Percentiles rank a stretch among this genome's conserved stretches.
Conservation (phyloP, 805 yeast species). For the Cyberlindnera euphorbiiphila region DNA sequence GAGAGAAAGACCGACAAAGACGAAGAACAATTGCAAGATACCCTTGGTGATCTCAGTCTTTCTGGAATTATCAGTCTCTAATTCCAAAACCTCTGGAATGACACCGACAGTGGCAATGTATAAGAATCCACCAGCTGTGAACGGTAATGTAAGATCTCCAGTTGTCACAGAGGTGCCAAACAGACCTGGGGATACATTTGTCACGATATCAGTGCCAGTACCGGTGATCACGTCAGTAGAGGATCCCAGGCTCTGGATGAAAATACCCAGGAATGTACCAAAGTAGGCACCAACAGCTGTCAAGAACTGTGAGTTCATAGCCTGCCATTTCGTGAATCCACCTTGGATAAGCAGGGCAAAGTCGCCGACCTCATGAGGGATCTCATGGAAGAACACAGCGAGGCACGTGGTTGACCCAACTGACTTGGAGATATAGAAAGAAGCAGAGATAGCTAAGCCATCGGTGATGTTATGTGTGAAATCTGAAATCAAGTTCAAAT, state of each 20-base stretch:
- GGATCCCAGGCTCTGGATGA: slow-evolving; percentile 40
- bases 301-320: slow-evolving; percentile 61
- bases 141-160: slow-evolving; percentile 57
- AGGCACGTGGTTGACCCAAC: slow-evolving; percentile 68
- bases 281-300: slow-evolving; percentile 62
- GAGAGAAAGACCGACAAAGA: slow-evolving; percentile 50
- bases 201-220: background rate
- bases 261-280: slow-evolving; percentile 65
- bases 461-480: slow-evolving; percentile 74
- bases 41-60: slow-evolving; percentile 37
- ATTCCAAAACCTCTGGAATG: slow-evolving; percentile 64
- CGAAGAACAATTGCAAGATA: slow-evolving; percentile 43
- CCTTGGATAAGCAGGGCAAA: slow-evolving; percentile 68
- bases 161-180: slow-evolving; percentile 49
- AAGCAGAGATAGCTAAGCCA: slow-evolving; percentile 69
- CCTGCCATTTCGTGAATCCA: slow-evolving; percentile 63
- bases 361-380: slow-evolving; percentile 81
- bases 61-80: slow-evolving; percentile 34
- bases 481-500: slow-evolving; percentile 64
- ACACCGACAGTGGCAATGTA: slow-evolving; percentile 73
- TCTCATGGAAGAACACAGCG: slow-evolving; percentile 72
- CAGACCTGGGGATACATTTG: slow-evolving; percentile 32
- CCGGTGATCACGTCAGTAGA: slow-evolving; percentile 3
- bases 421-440: slow-evolving; percentile 55
- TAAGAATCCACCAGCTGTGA: slow-evolving; percentile 74